Base-by-base conservation (phyloP, 768 basidiomycete genomes). In the Kwoniella sp. region DNA sequence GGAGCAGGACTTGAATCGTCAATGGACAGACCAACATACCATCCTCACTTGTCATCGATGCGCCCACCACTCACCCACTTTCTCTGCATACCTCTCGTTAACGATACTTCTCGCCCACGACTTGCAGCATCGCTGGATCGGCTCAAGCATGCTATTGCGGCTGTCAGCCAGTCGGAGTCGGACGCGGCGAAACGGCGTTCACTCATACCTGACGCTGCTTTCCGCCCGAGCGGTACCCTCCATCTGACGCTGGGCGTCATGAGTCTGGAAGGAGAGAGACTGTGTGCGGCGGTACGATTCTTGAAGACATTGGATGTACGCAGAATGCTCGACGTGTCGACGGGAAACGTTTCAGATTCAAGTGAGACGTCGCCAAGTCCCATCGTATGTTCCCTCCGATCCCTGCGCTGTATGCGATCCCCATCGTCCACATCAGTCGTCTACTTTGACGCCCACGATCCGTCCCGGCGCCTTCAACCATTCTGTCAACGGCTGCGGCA, bases 41-140 rank as follows among this genome's bases (percentile, higher is more conserved):
- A n/a, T n/a, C n/a, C n/a, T n/a, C n/a, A n/a, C n/a, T n/a, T 45
- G 41, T 11, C 41, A 45, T 9, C 8, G 17, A 45, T 45, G 15
- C 41, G 41, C 8, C 17, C 41, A 17, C 41, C 41, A 9, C 41
- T 45, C 41, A 61, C 50, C 34, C 59, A 61, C 47, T 61, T 61
- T 17, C 26, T 61, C 52, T 61, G 59, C 30, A 38, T 61, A 61
- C 50, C 59, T 34, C 59, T 61, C 11, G 50, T 52, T n/a, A 61
- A 31, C 28, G 17, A 25, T 15, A 3, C 9, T 2, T 61, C 59
- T n/a, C 41, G 50, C 15, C 17, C 26, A 12, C 59, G 31, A 17
- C 48, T 61, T 12, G 59, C 48, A 4, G 23, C 41, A 2, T 51
- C 50, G 17, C 50, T 61, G 17, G 13, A 1, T 20, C 20, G 31